Evolutionary conservation across 495 filamentous ascomycete genomes (phyloP), one percentile per base, ranked within the genome.

Genomic region (Penicillium atrosanguineum): DNA sequence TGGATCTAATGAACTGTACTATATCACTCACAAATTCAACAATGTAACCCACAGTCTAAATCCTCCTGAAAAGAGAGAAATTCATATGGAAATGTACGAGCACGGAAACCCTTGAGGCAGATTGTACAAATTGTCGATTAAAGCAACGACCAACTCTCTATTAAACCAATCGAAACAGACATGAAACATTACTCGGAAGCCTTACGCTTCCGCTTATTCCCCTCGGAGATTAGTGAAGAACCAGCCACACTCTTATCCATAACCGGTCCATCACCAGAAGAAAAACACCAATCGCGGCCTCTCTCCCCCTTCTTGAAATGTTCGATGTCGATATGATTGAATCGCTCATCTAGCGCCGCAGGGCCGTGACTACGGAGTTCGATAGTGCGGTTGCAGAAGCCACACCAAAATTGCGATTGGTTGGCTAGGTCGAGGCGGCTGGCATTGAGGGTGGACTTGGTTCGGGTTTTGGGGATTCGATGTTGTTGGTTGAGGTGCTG

Each of bases 361-460:
- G 78, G 57, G 0, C 81, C 82, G 7, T 74, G 69, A 16, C 75
- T 76, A 36, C 77, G 67, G 14, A 91, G 73, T 15, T 73, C 62
- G 11, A 91, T 73, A 7, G 84, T 76, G 12, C 69, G 63, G 34
- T 67, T 64, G 63, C 92, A 96, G 63, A 96, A 95, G 0, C 93
- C 93, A 59, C 93, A 97, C 91, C 91, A 96, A 67, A 92, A 96
- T 6, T 80, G 77, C 15, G 73, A 69, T 52, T 88, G 82, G 34
- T 78, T 82, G 52, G 88, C 86, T n/a, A 83, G 70, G 19, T 89
- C 89, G 31, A 94, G 82, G 16, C 83, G 80, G 50, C 77, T 82
- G 11, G 61, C 69, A 23, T 25, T 16, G 5, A 58, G 44, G 7
- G 40, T 14, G 7, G 15, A 4, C 25, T 43, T 52, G 14, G 44